phyloP scores from a whole-genome alignment of 257 asterid genomes.

The Jasminum sambac region DNA sequence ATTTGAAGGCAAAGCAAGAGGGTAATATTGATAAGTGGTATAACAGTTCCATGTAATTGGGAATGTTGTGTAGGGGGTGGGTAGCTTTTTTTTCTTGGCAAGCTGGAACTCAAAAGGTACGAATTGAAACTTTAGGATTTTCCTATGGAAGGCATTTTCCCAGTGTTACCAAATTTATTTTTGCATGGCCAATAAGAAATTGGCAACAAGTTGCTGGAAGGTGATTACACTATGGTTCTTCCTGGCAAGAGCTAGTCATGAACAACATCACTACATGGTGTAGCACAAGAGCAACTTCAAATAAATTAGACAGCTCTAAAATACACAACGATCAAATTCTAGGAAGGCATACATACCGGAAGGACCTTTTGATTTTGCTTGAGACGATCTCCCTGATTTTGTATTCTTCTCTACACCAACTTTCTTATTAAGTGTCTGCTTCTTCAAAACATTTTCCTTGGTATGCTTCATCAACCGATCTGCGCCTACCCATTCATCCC shows the following conservation, averaged over 20 bases:
- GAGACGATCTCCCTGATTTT: conserved; percentile 42
- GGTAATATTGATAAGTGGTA: neutral
- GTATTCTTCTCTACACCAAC: conserved; percentile 39
- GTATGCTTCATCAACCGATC: conserved; percentile 55
- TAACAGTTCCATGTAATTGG: neutral
- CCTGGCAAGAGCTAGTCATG: neutral
- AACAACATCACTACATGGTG: neutral
- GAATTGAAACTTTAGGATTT: neutral
- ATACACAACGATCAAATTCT: neutral
- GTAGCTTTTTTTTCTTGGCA: neutral
- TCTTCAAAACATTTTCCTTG: conserved; percentile 56
- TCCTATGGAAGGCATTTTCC: neutral
- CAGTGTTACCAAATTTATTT: neutral
- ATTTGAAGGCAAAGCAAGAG: neutral
- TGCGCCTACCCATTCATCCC: conserved; percentile 83
- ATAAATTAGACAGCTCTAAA: neutral
- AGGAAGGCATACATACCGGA: conserved; percentile 34
- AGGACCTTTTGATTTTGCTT: conserved; percentile 41
- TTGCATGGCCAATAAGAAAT: neutral
- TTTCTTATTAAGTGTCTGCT: conserved; percentile 46
- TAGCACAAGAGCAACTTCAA: neutral
- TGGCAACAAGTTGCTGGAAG: neutral
- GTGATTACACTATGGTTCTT: neutral
- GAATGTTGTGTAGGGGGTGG: neutral
- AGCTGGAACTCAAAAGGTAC: neutral